phyloP scores from a whole-genome alignment of 2,329 filamentous ascomycete species.

The Ceratocystis papillata region DNA sequence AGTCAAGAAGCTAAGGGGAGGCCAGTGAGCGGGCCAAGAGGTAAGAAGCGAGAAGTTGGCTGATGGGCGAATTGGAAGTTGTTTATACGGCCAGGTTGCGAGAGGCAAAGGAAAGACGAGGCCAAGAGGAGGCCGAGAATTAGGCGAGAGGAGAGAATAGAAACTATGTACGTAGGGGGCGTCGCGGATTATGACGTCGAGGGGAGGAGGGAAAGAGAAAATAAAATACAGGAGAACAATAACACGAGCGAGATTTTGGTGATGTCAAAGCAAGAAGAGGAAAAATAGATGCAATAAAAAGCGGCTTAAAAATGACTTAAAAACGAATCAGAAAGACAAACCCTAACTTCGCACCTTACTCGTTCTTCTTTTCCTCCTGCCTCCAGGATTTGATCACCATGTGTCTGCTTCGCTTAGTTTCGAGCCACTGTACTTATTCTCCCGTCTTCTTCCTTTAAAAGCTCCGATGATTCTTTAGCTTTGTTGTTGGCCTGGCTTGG shows the following conservation, averaged over 20 bases:
- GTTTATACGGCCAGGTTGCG: not conserved
- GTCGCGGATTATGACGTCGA: constrained; percentile 6
- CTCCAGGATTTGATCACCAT: not conserved
- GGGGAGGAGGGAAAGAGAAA: not conserved
- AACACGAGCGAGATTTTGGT: too few species aligned
- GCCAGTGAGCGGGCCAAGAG: not conserved
- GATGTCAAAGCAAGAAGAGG: not conserved
- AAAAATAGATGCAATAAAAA: not conserved
- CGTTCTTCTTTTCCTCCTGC: too few species aligned
- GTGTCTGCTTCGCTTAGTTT: not conserved
- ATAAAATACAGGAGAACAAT: not conserved
- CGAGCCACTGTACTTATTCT: too few species aligned
- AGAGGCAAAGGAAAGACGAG: not conserved
- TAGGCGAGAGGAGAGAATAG: not conserved
- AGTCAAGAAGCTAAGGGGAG: not conserved
- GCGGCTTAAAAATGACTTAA: not conserved
- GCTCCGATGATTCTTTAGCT: too few species aligned
- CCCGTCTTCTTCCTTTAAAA: too few species aligned
- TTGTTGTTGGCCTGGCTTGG: too few species aligned
- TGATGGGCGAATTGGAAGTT: not conserved
- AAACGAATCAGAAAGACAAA: not conserved
- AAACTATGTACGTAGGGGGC: constrained; percentile 3
- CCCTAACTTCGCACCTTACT: not conserved
- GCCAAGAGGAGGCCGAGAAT: not conserved
- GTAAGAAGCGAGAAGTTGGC: not conserved